phyloP scores from a whole-genome alignment of 257 asterid species.

The Nicotiana attenuata region DNA sequence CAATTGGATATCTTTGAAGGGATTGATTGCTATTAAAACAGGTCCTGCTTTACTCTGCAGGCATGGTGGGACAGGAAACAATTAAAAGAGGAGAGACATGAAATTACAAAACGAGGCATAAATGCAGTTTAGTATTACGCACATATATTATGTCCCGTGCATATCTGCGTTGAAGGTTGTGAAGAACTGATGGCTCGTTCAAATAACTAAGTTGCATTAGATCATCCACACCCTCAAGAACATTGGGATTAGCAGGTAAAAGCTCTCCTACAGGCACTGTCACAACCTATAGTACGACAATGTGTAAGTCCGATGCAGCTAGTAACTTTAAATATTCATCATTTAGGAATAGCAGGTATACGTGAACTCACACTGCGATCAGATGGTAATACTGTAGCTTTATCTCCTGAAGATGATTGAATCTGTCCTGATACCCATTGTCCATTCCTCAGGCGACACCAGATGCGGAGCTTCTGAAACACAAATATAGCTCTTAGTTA shows the following conservation, averaged over 20 bases:
- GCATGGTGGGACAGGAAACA: slow-evolving; percentile 20
- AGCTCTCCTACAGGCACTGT: slow-evolving; percentile 52
- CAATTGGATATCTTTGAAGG: slow-evolving; percentile 67
- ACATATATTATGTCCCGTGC: slow-evolving; percentile 70
- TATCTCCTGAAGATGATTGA: slow-evolving; percentile 70
- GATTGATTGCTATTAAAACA: slow-evolving; percentile 77
- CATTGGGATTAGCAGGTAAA: slow-evolving; percentile 86
- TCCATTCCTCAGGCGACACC: slow-evolving; percentile 60
- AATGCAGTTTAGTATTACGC: slow-evolving; percentile 20
- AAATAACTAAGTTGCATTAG: slow-evolving; percentile 81
- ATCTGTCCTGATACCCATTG: slow-evolving; percentile 72
- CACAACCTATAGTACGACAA: slow-evolving; percentile 43
- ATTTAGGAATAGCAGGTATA: slow-evolving; percentile 5
- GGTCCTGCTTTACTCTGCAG: slow-evolving; percentile 92
- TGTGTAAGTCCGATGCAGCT: slow-evolving; percentile 11
- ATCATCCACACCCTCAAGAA: slow-evolving; percentile 87
- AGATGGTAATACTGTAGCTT: slow-evolving; percentile 50
- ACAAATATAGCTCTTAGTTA: slow-evolving; percentile 6
- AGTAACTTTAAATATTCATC: background rate
- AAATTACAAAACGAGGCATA: background rate
- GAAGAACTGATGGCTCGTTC: slow-evolving; percentile 92
- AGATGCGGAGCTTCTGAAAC: slow-evolving; percentile 70
- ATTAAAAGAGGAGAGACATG: slow-evolving; percentile 15
- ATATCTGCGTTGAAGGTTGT: slow-evolving; percentile 71
- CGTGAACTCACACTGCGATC: slow-evolving; percentile 65